A percentile compares a stretch with the other conserved stretches of the same genome.
phyloP scores from a whole-genome alignment of 495 filamentous ascomycete genomes.

The Schizothecium vesticola region DNA sequence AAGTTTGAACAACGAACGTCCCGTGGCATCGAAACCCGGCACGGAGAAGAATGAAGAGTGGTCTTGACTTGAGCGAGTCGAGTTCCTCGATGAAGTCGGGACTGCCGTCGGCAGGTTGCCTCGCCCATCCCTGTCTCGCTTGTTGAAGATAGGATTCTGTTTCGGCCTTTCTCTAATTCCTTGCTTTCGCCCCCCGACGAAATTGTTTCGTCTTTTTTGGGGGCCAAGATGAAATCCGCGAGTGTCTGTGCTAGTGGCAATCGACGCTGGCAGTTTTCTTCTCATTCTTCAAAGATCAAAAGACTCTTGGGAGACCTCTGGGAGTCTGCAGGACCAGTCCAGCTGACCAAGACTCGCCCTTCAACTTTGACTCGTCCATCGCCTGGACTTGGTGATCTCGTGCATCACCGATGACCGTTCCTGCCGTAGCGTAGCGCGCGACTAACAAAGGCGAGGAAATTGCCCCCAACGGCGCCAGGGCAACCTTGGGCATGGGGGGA shows the following conservation, averaged over 20 bases:
- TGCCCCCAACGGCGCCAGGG: slow-evolving; percentile 10
- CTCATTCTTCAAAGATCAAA: not conserved
- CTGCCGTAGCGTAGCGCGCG: slow-evolving; percentile 31
- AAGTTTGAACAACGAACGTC: not conserved
- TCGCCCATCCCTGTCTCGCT: not conserved
- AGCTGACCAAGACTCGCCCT: not conserved
- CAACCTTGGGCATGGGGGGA: not conserved
- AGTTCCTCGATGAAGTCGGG: not conserved
- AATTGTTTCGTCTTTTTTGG: not conserved
- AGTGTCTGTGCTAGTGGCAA: not conserved
- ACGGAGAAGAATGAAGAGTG: not conserved
- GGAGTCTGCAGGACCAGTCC: not conserved
- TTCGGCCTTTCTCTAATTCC: not conserved
- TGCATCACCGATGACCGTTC: slow-evolving; percentile 14
- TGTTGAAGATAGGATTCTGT: not conserved
- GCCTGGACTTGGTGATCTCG: not conserved
- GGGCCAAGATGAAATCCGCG: not conserved
- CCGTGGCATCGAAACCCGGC: not conserved
- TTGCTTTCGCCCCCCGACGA: not conserved
- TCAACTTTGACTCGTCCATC: slow-evolving; percentile 7
- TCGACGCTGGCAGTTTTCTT: no score
- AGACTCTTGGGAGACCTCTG: not conserved
- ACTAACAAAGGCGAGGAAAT: slow-evolving; percentile 22
- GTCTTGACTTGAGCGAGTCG: not conserved
- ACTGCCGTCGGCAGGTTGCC: not conserved